A percentile compares a stretch with the other conserved stretches of the same genome.
These are phyloP conservation scores for Limtongia smithiae DNA, from an alignment of 805 yeast genomes.

Conservation along the genomic window DNA sequence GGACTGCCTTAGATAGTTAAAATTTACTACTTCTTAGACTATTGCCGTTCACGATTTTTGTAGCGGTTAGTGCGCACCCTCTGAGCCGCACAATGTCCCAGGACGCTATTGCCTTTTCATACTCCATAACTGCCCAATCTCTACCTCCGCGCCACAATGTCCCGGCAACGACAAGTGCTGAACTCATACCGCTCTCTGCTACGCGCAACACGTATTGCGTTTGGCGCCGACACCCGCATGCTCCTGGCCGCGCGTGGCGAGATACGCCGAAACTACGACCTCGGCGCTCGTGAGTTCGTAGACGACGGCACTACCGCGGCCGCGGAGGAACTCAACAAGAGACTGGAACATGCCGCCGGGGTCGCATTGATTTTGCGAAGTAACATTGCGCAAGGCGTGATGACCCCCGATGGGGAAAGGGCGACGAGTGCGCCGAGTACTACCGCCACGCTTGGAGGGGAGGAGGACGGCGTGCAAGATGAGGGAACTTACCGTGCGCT, in stretches of 20 bases:
- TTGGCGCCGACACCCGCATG: slow-evolving; percentile 44
- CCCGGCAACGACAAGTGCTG: slow-evolving; percentile 25
- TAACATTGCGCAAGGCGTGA: slow-evolving; percentile 83
- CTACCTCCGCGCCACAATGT: too few relatives aligned
- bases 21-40: too few relatives aligned
- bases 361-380: slow-evolving; percentile 64
- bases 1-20: too few relatives aligned
- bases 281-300: slow-evolving; percentile 27
- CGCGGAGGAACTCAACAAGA: slow-evolving; percentile 46
- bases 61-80: too few relatives aligned
- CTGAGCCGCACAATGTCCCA: too few relatives aligned
- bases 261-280: slow-evolving; percentile 53
- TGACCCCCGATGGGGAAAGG: slow-evolving; percentile 39
- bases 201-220: slow-evolving; percentile 38
- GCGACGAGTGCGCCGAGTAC: too few relatives aligned
- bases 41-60: too few relatives aligned
- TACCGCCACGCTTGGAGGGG: slow-evolving; percentile 8
- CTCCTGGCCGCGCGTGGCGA: slow-evolving; percentile 57
- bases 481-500: slow-evolving; percentile 25
- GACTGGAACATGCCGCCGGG: slow-evolving; percentile 58
- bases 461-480: background rate
- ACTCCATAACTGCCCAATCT: too few relatives aligned
- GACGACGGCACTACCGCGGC: slow-evolving; percentile 15
- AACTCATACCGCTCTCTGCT: slow-evolving; percentile 33
- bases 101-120: too few relatives aligned